These are phyloP conservation scores for Nymphaea thermarum DNA, from an alignment of 164 flowering plant genomes.

Conservation along the genomic window DNA sequence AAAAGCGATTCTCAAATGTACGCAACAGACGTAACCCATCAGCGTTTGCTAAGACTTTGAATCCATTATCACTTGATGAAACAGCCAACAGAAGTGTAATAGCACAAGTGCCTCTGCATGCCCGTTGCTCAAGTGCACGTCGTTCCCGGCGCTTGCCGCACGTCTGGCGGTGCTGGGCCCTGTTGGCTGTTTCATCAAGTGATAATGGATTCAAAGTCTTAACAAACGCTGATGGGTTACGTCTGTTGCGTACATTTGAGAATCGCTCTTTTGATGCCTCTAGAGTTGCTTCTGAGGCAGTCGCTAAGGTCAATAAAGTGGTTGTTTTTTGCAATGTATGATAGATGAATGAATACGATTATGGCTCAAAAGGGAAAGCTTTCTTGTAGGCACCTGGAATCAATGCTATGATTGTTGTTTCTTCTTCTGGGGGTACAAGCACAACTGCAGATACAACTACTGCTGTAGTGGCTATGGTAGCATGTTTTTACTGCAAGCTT, in stretches of 20 bases:
- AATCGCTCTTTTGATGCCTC: conserved; percentile 50
- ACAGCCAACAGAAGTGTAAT: too few relatives aligned
- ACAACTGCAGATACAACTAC: conserved; percentile 4
- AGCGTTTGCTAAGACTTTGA: too few relatives aligned
- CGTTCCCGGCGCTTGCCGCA: too few relatives aligned
- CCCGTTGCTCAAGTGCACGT: too few relatives aligned
- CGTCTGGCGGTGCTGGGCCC: too few relatives aligned
- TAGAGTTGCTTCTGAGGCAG: conserved; percentile 34
- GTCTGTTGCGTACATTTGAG: conserved; percentile 49
- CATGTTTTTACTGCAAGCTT: not conserved
- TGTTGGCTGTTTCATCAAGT: conserved; percentile 72
- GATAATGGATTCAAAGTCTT: conserved; percentile 73
- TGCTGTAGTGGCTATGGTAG: conserved; percentile 1
- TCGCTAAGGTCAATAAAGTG: conserved; percentile 28
- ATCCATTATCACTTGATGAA: too few relatives aligned
- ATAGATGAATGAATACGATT: too few relatives aligned
- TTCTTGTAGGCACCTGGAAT: not conserved
- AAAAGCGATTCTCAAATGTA: too few relatives aligned
- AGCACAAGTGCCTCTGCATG: too few relatives aligned
- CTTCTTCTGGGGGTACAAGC: conserved; percentile 3
- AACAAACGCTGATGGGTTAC: conserved; percentile 59
- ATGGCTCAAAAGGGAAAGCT: too few relatives aligned
- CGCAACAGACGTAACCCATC: too few relatives aligned
- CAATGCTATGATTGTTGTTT: not conserved
- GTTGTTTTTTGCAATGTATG: not conserved